Evolutionary conservation across 495 filamentous ascomycete genomes (phyloP), one percentile per base, ranked within the genome.

Genomic region (Neurospora discreta): DNA sequence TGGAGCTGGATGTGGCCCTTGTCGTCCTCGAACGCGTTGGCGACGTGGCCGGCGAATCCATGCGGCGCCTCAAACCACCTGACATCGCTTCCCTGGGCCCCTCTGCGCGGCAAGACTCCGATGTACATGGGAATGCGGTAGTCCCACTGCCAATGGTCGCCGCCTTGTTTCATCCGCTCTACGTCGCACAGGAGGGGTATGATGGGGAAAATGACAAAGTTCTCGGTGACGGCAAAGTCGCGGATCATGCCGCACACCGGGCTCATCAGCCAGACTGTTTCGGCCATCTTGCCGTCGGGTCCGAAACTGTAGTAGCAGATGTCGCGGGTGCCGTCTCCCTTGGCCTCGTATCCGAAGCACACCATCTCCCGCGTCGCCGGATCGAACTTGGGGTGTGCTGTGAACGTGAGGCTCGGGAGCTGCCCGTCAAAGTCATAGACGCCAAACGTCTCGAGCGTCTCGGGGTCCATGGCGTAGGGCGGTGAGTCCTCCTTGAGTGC

Each of bases 371-470:
- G 81, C 0, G 85, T 88, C 23, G 77, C 77, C 3, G 86, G 87
- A 74, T 88, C 86, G 73, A 86, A 81, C 71, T 88, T 88, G 3
- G 87, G 87, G 73, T 88, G 87, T 0, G 87, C 87, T 0, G 86
- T 87, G 72, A 88, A 87, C 0, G 87, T 88, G 18, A 81, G 75
- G n/a, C 81, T 81, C 1, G 78, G 77, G 16, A 87, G 77, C 75
- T 88, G 86, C 8, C 86, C 86, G 65, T 85, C 85, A 68, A 87
- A 88, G 72, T 82, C 78, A 73, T 85, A 80, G 0, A 78, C 74
- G 0, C 84, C 83, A 52, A 81, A 81, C 3, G 85, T 87, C 74
- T 87, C 85, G 8, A 87, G 78, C 2, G 85, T 85, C 7, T 79
- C 71, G 11, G 85, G 85, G 68, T 87, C 82, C 79, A 87, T 78